phyloP scores from a whole-genome alignment of 768 basidiomycete genomes.

The Lanmaoa pseudosensibilis region DNA sequence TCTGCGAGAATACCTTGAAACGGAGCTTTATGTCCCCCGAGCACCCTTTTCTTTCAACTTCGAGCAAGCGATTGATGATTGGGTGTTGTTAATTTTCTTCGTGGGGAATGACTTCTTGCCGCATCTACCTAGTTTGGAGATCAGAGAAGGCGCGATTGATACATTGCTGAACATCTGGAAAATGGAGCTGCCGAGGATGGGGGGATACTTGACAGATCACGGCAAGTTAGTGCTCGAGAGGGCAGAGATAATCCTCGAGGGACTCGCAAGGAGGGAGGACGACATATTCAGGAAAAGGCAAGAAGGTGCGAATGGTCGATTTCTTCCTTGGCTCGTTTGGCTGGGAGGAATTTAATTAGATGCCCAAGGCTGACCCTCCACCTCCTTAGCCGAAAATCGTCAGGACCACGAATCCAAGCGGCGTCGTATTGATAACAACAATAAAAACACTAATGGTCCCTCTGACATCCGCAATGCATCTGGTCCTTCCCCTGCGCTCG shows the following conservation, averaged over 20 bases:
- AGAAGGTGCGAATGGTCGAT: constrained; percentile 67
- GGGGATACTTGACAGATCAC: constrained; percentile 94
- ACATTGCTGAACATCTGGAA: constrained; percentile 96
- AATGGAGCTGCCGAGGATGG: constrained; percentile 90
- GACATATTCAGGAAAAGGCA: constrained; percentile 91
- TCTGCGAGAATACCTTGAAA: constrained; percentile 96
- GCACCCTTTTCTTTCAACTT: constrained; percentile 84
- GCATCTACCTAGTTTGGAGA: constrained; percentile 96
- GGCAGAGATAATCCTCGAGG: constrained; percentile 93
- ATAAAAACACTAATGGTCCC: constrained; percentile 45
- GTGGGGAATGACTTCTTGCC: constrained; percentile 99
- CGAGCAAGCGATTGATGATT: constrained; percentile 98
- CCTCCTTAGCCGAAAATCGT: constrained; percentile 77
- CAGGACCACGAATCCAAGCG: constrained; percentile 91
- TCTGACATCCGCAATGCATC: constrained; percentile 30
- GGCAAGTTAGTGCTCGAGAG: constrained; percentile 83
- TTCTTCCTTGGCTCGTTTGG: constrained; percentile 5
- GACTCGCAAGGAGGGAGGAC: constrained; percentile 90
- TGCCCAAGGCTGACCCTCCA: constrained; percentile 14
- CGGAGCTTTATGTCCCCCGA: constrained; percentile 84
- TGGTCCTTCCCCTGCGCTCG: constrained; percentile 33
- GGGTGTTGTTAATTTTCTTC: constrained; percentile 99
- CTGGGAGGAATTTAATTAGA: constrained; percentile 4
- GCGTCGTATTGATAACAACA: constrained; percentile 58
- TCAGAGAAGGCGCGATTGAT: constrained; percentile 98